Conservation (phyloP, 371 early-diverging fungal genomes). For the Choanephora cucurbitarum region DNA sequence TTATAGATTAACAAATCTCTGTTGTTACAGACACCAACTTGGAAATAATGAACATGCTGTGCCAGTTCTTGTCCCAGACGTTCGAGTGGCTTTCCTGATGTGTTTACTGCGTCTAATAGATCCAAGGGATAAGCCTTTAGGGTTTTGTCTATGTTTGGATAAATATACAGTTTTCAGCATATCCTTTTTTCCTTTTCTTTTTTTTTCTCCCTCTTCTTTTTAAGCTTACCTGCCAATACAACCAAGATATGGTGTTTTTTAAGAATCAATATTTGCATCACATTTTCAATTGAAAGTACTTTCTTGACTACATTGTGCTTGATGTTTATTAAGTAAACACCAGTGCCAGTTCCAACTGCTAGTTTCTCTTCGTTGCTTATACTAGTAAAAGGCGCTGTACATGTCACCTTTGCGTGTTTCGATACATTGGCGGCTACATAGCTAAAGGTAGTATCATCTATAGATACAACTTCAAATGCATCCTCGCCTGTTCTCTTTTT, state of each 20-base stretch:
- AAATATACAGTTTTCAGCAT: not conserved
- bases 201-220: no score
- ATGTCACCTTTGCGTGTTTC: slow-evolving; percentile 49
- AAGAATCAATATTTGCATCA: slow-evolving; percentile 27
- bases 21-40: slow-evolving; percentile 63
- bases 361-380: slow-evolving; percentile 44
- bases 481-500: slow-evolving; percentile 36
- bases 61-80: slow-evolving; percentile 54
- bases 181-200: no score
- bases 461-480: slow-evolving; percentile 18
- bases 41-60: slow-evolving; percentile 71
- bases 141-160: slow-evolving; percentile 47
- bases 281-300: slow-evolving; percentile 16
- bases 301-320: slow-evolving; percentile 1
- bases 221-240: slow-evolving; percentile 25
- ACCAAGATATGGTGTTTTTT: slow-evolving; percentile 26
- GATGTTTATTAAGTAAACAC: slow-evolving; percentile 55
- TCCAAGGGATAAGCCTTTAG: slow-evolving; percentile 63
- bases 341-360: slow-evolving; percentile 77
- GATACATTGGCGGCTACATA: slow-evolving; percentile 19
- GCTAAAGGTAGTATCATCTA: slow-evolving; percentile 19
- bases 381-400: slow-evolving; percentile 48
- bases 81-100: slow-evolving; percentile 28
- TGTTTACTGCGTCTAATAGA: slow-evolving; percentile 23
- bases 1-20: slow-evolving; percentile 60